phyloP scores from a whole-genome alignment of 1,139 yeast genomes.

The Suhomyces wounanorum region DNA sequence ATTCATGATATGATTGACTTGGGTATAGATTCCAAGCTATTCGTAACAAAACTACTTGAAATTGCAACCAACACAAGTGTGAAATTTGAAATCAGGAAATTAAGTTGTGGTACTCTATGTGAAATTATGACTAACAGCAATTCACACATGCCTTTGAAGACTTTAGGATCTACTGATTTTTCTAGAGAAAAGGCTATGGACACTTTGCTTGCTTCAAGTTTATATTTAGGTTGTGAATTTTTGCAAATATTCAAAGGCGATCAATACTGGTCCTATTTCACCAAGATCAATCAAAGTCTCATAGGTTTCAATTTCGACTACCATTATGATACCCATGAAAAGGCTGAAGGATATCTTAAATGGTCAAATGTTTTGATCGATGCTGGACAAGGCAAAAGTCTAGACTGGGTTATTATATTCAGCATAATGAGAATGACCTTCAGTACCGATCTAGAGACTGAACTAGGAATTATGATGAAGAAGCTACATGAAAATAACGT shows the following conservation, averaged over 20 bases:
- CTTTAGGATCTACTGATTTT: neutral
- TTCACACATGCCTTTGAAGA: neutral
- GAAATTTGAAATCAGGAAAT: slow-evolving; percentile 40
- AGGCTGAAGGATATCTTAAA: slow-evolving; percentile 36
- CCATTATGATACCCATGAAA: slow-evolving; percentile 30
- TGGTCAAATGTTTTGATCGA: slow-evolving; percentile 19
- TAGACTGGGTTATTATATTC: slow-evolving; percentile 24
- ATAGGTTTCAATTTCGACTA: slow-evolving; percentile 26
- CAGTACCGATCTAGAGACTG: slow-evolving; percentile 16
- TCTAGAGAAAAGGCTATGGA: neutral
- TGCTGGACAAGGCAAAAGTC: neutral
- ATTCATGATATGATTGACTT: slow-evolving; percentile 28
- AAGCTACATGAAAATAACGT: slow-evolving; percentile 8
- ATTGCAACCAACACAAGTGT: slow-evolving; percentile 29
- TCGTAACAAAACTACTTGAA: slow-evolving; percentile 30
- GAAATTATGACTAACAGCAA: neutral
- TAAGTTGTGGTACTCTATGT: slow-evolving; percentile 18
- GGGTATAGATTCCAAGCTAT: slow-evolving; percentile 27
- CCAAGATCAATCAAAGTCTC: slow-evolving; percentile 1
- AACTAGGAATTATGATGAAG: slow-evolving; percentile 28
- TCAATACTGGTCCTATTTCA: neutral
- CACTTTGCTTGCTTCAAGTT: neutral
- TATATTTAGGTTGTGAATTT: slow-evolving; percentile 28
- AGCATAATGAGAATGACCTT: slow-evolving; percentile 21
- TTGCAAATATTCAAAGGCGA: slow-evolving; percentile 5